Evolutionary conservation across 2,329 filamentous ascomycete genomes (phyloP).

Genomic region (Alternaria angustiovoidea): DNA sequence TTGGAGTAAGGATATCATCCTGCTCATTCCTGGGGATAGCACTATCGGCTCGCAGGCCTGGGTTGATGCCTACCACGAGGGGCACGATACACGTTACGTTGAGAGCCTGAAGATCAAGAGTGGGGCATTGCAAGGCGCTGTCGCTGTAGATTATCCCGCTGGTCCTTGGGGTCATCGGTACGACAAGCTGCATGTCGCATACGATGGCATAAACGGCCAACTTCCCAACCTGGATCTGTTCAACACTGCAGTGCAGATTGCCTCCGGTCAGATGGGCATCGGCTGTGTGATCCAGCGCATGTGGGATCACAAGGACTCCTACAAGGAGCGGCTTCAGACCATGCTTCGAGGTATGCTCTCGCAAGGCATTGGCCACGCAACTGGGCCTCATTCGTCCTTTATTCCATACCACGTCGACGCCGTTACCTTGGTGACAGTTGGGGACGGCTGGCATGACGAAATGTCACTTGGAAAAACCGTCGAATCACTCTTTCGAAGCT

Average conservation of each 20-base stretch:
- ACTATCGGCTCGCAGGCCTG: conserved; percentile 91
- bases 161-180: conserved; percentile 77
- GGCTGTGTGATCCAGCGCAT: conserved; percentile 84
- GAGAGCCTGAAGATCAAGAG: conserved; percentile 86
- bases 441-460: conserved; percentile 95
- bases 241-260: conserved; percentile 90
- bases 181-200: conserved; percentile 87
- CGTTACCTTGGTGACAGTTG: conserved; percentile 88
- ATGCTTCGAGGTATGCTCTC: conserved; percentile 93
- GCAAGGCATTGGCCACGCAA: conserved; percentile 87
- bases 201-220: conserved; percentile 95
- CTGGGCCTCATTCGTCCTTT: conserved; percentile 92
- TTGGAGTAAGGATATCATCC: conserved; percentile 98
- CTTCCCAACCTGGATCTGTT: conserved; percentile 94
- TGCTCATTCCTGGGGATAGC: conserved; percentile 88
- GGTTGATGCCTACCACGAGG: conserved; percentile 97
- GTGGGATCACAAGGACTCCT: conserved; percentile 78
- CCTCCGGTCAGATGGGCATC: conserved; percentile 91
- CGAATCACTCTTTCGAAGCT: conserved; percentile 87
- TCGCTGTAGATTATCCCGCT: conserved; percentile 89
- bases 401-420: conserved; percentile 98
- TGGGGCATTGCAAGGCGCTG: conserved; percentile 87
- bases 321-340: conserved; percentile 81
- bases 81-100: conserved; percentile 75
- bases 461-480: conserved; percentile 92